A percentile compares a stretch with the other conserved stretches of the same genome.
Evolutionary conservation across 805 yeast genomes (phyloP).

Genomic region (Lipomyces kockii): DNA sequence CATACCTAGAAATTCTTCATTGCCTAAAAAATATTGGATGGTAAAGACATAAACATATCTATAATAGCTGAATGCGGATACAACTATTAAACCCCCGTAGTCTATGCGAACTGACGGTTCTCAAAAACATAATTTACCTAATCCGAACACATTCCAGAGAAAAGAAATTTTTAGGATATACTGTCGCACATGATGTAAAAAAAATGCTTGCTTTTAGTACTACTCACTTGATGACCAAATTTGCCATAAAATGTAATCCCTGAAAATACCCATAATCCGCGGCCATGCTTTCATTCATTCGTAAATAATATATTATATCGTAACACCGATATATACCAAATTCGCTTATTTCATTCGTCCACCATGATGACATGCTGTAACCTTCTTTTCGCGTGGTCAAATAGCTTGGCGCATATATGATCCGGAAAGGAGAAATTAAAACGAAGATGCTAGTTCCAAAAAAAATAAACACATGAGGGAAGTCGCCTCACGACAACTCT

Average conservation of each 20-base stretch:
- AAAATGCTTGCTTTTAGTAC: background rate
- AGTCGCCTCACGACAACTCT: constrained; percentile 19
- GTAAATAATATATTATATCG: background rate
- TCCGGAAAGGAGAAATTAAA: no score
- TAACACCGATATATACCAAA: background rate
- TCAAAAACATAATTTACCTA: background rate
- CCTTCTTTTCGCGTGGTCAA: background rate
- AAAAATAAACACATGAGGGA: background rate
- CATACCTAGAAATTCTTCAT: background rate
- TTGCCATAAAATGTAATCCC: background rate
- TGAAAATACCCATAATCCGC: no score
- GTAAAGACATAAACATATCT: background rate
- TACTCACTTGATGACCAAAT: background rate
- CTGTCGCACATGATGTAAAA: background rate
- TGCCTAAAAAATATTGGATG: background rate
- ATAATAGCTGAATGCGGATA: background rate
- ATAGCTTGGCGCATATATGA: no score
- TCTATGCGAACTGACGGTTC: background rate
- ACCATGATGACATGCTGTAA: background rate
- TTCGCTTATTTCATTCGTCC: background rate
- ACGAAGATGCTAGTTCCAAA: background rate
- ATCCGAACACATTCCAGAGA: background rate
- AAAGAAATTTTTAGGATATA: background rate
- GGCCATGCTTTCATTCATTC: background rate
- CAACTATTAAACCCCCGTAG: background rate